phyloP scores from a whole-genome alignment of 2,329 filamentous ascomycete species.

The Cercospora sp. region DNA sequence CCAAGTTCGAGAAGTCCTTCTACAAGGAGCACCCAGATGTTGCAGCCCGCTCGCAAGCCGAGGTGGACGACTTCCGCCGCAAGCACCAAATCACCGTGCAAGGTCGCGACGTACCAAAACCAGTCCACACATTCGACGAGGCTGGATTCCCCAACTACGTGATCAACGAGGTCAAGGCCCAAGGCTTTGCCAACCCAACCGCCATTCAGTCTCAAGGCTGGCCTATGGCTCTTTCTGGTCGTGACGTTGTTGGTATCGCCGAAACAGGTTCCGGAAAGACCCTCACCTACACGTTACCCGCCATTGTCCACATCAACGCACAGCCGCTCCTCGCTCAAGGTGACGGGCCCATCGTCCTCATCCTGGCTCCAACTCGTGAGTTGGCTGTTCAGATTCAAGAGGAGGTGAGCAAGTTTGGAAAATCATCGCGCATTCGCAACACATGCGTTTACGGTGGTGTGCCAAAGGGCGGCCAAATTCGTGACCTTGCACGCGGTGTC shows the following conservation, averaged over 20 bases:
- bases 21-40: conserved; percentile 94
- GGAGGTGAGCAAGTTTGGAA: conserved; percentile 97
- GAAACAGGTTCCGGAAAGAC: conserved; percentile 99
- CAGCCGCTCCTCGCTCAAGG: conserved; percentile 93
- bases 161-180: conserved; percentile 97
- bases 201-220: conserved; percentile 98
- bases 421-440: conserved; percentile 96
- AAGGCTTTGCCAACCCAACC: conserved; percentile 90
- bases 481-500: conserved; percentile 89
- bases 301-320: conserved; percentile 99
- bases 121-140: conserved; percentile 96
- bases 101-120: conserved; percentile 81
- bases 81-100: conserved; percentile 81
- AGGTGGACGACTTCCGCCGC: conserved; percentile 85
- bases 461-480: conserved; percentile 94
- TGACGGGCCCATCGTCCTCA: conserved; percentile 93
- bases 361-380: conserved; percentile 95
- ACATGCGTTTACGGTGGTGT: conserved; percentile 99
- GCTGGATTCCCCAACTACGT: conserved; percentile 96
- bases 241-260: conserved; percentile 97
- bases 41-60: conserved; percentile 67
- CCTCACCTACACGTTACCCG: conserved; percentile 93
- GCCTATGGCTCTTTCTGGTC: conserved; percentile 98
- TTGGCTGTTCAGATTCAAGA: conserved; percentile 97
- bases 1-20: conserved; percentile 99